phyloP scores from a whole-genome alignment of 208 protist genomes.

The Acanthamoeba royreba region DNA sequence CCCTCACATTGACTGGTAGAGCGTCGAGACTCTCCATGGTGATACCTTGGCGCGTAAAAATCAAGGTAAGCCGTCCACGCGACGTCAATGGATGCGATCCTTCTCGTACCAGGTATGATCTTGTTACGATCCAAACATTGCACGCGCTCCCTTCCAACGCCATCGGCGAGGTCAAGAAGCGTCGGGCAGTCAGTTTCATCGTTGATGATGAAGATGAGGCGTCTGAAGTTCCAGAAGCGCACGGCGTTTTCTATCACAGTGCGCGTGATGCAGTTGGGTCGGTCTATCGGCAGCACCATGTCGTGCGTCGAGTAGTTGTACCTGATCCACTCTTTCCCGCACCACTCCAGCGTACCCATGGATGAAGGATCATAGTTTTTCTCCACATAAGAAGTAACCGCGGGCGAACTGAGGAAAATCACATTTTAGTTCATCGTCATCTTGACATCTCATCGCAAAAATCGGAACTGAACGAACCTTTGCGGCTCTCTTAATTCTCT shows the following conservation, averaged over 20 bases:
- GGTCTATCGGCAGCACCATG: slow-evolving; percentile 1
- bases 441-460: too few species aligned
- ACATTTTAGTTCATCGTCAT: too few species aligned
- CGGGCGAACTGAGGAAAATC: too few species aligned
- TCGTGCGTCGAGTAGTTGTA: slow-evolving; percentile 7
- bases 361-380: too few species aligned
- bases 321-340: not conserved
- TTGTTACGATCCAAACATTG: not conserved
- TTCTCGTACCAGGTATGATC: not conserved
- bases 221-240: not conserved
- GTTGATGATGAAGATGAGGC: slow-evolving; percentile 6
- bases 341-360: not conserved
- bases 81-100: not conserved
- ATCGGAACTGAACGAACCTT: too few species aligned
- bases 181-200: not conserved
- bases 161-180: not conserved
- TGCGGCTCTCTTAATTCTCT: too few species aligned
- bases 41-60: not conserved
- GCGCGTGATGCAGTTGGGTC: slow-evolving; percentile 6
- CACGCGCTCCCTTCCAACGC: not conserved
- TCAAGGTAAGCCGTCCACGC: not conserved
- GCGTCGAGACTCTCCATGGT: not conserved
- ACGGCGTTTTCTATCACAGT: not conserved
- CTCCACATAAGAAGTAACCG: too few species aligned
- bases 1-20: not conserved